phyloP scores from a whole-genome alignment of 2,329 filamentous ascomycete genomes.

The Xylaria hypoxylon region DNA sequence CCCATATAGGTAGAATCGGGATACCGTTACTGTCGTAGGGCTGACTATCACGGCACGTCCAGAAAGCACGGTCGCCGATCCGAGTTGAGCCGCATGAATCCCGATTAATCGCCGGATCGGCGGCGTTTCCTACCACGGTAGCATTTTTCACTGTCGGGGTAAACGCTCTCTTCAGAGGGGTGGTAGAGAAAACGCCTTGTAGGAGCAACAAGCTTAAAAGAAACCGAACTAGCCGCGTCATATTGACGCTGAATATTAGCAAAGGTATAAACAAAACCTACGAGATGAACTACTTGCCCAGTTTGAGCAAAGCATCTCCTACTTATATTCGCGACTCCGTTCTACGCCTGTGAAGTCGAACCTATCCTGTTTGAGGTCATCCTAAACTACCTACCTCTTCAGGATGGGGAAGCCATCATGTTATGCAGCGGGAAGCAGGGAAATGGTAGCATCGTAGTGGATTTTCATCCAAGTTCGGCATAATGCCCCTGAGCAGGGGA shows the following conservation, averaged over 20 bases:
- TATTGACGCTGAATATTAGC: constrained; percentile 21
- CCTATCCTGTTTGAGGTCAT: constrained; percentile 5
- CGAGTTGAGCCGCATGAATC: constrained; percentile 41
- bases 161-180: constrained; percentile 24
- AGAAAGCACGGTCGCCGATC: constrained; percentile 36
- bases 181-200: constrained; percentile 18
- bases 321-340: constrained; percentile 9
- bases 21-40: constrained; percentile 40
- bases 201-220: constrained; percentile 26
- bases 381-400: constrained; percentile 29
- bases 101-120: constrained; percentile 43
- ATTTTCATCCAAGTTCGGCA: constrained; percentile 12
- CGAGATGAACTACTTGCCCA: constrained; percentile 7
- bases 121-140: constrained; percentile 45
- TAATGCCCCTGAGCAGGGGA: constrained; percentile 17
- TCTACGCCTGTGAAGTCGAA: constrained; percentile 2
- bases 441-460: constrained; percentile 6
- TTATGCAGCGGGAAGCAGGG: constrained; percentile 12
- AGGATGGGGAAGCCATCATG: constrained; percentile 8
- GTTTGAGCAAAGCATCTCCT: not conserved
- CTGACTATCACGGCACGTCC: constrained; percentile 42
- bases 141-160: constrained; percentile 40
- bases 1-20: constrained; percentile 39
- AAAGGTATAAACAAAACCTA: constrained; percentile 5
- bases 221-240: constrained; percentile 26